Evolutionary conservation across 163 green algal genomes (phyloP).

Genomic region (Chlorella variabilis): DNA sequence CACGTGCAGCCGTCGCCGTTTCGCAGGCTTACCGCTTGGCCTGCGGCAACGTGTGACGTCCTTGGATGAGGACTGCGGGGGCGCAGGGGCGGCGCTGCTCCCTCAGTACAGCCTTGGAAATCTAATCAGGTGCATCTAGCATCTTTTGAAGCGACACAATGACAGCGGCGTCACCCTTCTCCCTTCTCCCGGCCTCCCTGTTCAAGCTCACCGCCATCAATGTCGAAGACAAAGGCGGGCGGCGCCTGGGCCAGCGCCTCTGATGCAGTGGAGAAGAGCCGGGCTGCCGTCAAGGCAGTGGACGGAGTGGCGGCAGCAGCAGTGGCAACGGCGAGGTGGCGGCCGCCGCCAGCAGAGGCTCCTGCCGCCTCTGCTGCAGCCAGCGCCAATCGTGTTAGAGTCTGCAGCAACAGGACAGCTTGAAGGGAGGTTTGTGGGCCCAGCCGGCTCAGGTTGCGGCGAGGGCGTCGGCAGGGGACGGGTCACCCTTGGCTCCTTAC

Average conservation of each 20-base stretch:
- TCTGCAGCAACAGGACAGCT: not conserved
- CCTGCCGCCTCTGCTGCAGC: not conserved
- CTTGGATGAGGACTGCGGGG: constrained; percentile 73
- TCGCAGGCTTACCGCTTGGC: constrained; percentile 49
- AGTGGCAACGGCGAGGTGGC: not conserved
- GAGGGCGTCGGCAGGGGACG: too few species aligned
- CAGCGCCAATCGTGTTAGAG: not conserved
- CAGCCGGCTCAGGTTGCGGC: too few species aligned
- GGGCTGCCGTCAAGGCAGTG: not conserved
- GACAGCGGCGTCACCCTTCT: too few species aligned
- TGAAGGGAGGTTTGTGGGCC: not conserved
- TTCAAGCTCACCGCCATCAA: constrained; percentile 57
- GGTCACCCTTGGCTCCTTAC: too few species aligned
- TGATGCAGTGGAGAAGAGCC: not conserved
- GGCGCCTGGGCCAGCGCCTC: not conserved
- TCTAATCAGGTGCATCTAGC: too few species aligned
- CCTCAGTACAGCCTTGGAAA: too few species aligned
- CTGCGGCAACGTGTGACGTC: constrained; percentile 59
- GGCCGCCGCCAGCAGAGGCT: not conserved
- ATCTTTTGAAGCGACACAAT: too few species aligned
- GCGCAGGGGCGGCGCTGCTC: too few species aligned
- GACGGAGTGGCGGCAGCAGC: not conserved
- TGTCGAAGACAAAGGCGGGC: constrained; percentile 78
- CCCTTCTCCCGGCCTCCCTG: too few species aligned
- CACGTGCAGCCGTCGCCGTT: too few species aligned